A percentile compares a stretch with the other conserved stretches of the same genome.
These are phyloP conservation scores for Leptographium radiaticola DNA, from an alignment of 2,329 filamentous ascomycete genomes.

Conservation along the genomic window DNA sequence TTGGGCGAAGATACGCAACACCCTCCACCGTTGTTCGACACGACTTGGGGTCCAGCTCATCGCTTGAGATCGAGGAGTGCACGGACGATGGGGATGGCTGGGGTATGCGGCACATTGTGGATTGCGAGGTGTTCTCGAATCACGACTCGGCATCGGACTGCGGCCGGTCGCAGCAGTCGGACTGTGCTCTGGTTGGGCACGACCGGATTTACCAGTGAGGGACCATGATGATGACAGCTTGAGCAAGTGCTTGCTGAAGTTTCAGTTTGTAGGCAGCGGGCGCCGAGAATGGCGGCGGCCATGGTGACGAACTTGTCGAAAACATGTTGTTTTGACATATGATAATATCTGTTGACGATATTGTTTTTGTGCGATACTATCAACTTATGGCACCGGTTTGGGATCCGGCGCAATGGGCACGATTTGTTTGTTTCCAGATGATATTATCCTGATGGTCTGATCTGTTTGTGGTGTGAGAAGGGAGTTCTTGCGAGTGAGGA, in stretches of 20 bases:
- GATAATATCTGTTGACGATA: too few species aligned
- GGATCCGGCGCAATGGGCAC: too few species aligned
- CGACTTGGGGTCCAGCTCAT: background rate
- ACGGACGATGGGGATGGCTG: background rate
- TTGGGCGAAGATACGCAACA: background rate
- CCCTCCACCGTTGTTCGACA: background rate
- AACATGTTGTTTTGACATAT: too few species aligned
- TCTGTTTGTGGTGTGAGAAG: background rate
- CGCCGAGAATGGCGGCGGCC: background rate
- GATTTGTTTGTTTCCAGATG: background rate
- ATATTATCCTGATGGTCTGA: background rate
- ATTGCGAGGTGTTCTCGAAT: constrained; percentile 9
- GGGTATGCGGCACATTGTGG: background rate
- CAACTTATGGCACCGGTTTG: too few species aligned
- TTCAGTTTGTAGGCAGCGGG: background rate
- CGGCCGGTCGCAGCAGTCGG: background rate
- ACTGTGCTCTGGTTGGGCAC: background rate
- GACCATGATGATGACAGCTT: too few species aligned
- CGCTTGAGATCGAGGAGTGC: constrained; percentile 8
- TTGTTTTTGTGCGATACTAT: too few species aligned
- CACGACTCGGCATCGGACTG: background rate
- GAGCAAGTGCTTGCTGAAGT: background rate
- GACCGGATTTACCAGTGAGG: background rate
- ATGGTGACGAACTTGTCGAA: too few species aligned
- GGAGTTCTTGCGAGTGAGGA: too few species aligned